phyloP scores from a whole-genome alignment of 2,329 filamentous ascomycete species.

The Trichophyton mentagrophytes region DNA sequence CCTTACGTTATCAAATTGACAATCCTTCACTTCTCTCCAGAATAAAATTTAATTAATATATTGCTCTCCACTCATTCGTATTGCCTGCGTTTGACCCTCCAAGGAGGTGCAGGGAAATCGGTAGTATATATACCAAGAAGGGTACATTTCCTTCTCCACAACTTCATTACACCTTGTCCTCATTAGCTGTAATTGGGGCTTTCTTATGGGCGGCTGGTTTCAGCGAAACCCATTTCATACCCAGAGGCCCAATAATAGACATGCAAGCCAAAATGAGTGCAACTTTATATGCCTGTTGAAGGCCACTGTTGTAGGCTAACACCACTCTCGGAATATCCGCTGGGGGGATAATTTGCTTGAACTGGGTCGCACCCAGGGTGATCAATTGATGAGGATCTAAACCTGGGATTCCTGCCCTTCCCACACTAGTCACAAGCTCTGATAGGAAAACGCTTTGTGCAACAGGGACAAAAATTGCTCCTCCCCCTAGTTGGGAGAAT shows the following conservation, averaged over 20 bases:
- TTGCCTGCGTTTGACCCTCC: no score
- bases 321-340: not conserved
- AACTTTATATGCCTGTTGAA: constrained; percentile 17
- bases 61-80: no score
- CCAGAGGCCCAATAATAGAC: constrained; percentile 16
- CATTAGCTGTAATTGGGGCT: not conserved
- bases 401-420: not conserved
- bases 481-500: constrained; percentile 29
- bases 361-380: not conserved
- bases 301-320: constrained; percentile 3
- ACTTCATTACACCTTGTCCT: not conserved
- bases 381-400: not conserved
- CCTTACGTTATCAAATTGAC: no score
- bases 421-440: constrained; percentile 22
- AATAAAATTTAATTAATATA: no score
- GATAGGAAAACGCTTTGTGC: constrained; percentile 43
- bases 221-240: constrained; percentile 21
- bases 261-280: constrained; percentile 18
- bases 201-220: constrained; percentile 9
- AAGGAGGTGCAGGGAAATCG: no score
- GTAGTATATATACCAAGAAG: not conserved
- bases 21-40: no score
- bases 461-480: constrained; percentile 39
- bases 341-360: not conserved
- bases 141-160: not conserved